Conservation (phyloP, 106 monocot genomes). For the Acorus gramineus region DNA sequence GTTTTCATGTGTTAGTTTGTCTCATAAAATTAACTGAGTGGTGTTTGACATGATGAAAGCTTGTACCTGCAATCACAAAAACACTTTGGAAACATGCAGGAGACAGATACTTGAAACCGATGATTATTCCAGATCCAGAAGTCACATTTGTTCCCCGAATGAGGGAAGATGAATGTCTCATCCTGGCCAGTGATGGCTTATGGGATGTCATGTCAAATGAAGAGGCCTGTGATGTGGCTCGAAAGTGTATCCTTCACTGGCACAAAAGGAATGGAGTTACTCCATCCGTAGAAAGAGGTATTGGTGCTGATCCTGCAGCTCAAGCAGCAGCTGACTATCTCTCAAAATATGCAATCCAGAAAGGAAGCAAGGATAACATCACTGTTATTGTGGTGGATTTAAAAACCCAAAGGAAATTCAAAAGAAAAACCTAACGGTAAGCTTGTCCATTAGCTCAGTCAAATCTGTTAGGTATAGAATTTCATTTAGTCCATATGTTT, state of each 20-base stretch:
- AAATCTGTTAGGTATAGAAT: no score
- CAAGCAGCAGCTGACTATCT: conserved; percentile 48
- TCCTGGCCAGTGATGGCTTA: conserved; percentile 51
- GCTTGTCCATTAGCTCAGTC: no score
- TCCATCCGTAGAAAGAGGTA: not conserved
- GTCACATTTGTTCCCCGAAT: conserved; percentile 27
- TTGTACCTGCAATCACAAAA: no score
- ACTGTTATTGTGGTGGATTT: conserved; percentile 49
- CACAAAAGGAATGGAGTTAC: conserved; percentile 32
- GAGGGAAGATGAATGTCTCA: conserved; percentile 54
- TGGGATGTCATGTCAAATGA: conserved; percentile 67
- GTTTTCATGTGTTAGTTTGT: no score
- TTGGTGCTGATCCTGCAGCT: conserved; percentile 36
- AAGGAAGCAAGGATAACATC: conserved; percentile 65
- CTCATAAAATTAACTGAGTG: no score
- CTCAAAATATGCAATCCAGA: conserved; percentile 41
- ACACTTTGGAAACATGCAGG: conserved; percentile 16
- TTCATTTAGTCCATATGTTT: no score
- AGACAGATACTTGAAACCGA: conserved; percentile 56
- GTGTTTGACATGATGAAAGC: no score
- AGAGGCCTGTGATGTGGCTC: conserved; percentile 40
- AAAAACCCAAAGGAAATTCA: conserved; percentile 40
- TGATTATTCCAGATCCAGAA: conserved; percentile 61
- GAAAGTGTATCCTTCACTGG: conserved; percentile 40
- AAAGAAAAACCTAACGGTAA: conserved; percentile 20